Percentiles rank a stretch among this genome's conserved stretches.
phyloP scores from a whole-genome alignment of 2,329 filamentous ascomycete genomes.

The Beauveria pseudobassiana region DNA sequence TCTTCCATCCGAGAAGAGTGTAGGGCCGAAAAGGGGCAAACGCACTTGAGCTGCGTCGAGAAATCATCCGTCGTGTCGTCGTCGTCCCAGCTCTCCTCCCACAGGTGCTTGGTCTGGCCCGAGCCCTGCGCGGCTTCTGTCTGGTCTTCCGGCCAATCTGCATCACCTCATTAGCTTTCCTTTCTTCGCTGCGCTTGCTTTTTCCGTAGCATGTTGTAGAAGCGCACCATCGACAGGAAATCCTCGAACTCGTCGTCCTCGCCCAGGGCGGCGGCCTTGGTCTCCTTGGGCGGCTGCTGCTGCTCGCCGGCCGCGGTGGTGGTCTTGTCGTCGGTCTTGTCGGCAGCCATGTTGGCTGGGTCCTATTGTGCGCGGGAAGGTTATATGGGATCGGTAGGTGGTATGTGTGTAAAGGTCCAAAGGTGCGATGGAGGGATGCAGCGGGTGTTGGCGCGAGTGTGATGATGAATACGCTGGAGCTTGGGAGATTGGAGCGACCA shows the following conservation, averaged over 20 bases:
- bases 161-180: background rate
- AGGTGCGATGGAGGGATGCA: background rate
- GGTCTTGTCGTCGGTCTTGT: slow-evolving; percentile 27
- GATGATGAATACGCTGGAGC: background rate
- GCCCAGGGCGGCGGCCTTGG: slow-evolving; percentile 62
- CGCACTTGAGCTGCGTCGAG: slow-evolving; percentile 85
- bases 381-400: no score
- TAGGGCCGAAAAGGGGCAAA: background rate
- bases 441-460: background rate
- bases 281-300: slow-evolving; percentile 36
- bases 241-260: slow-evolving; percentile 99
- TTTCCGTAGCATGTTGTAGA: background rate
- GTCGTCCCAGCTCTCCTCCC: slow-evolving; percentile 99
- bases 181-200: background rate
- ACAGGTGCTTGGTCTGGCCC: slow-evolving; percentile 69
- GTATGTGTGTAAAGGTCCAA: background rate
- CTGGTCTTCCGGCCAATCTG: slow-evolving; percentile 91
- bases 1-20: no score
- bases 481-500: background rate
- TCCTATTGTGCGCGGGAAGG: background rate
- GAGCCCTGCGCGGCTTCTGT: slow-evolving; percentile 68
- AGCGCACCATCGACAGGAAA: slow-evolving; percentile 82
- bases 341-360: slow-evolving; percentile 23
- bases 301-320: slow-evolving; percentile 29
- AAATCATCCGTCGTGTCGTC: slow-evolving; percentile 97